Conservation (phyloP, 148 eudicot genomes). For the Oxyria digyna region DNA sequence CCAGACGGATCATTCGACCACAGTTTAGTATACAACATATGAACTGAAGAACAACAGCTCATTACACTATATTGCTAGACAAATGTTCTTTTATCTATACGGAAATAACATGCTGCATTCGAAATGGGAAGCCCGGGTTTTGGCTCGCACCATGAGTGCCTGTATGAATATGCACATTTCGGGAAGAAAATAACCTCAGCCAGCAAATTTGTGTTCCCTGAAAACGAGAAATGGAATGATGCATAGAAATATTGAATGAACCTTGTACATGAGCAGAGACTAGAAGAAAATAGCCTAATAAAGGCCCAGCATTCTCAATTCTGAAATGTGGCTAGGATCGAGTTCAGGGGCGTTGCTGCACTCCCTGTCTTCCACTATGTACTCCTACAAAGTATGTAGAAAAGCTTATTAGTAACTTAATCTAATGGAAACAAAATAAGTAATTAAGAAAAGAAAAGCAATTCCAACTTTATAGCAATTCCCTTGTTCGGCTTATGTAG, state of each 20-base stretch:
- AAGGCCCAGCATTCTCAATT: conserved; percentile 90
- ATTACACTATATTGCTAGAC: neutral
- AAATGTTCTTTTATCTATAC: neutral
- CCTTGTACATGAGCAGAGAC: neutral
- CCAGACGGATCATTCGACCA: neutral
- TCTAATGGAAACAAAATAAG: neutral
- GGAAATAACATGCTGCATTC: neutral
- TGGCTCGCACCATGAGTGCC: neutral
- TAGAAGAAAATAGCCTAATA: conserved; percentile 19
- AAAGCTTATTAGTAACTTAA: neutral
- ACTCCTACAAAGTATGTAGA: conserved; percentile 40
- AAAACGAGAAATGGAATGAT: neutral
- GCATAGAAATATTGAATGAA: neutral
- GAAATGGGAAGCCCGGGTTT: neutral
- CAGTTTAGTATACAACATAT: conserved; percentile 1
- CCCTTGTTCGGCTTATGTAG: neutral
- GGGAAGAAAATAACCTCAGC: neutral
- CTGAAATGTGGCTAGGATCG: conserved; percentile 70
- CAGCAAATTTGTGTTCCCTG: neutral
- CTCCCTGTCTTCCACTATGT: conserved; percentile 85
- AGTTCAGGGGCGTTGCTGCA: conserved; percentile 63
- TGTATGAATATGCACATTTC: neutral
- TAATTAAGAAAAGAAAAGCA: neutral
- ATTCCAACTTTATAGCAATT: neutral
- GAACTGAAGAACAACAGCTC: neutral